Evolutionary conservation across 345 rosid species (phyloP), one percentile per base, ranked within the genome.

Genomic region (Populus simonii): DNA sequence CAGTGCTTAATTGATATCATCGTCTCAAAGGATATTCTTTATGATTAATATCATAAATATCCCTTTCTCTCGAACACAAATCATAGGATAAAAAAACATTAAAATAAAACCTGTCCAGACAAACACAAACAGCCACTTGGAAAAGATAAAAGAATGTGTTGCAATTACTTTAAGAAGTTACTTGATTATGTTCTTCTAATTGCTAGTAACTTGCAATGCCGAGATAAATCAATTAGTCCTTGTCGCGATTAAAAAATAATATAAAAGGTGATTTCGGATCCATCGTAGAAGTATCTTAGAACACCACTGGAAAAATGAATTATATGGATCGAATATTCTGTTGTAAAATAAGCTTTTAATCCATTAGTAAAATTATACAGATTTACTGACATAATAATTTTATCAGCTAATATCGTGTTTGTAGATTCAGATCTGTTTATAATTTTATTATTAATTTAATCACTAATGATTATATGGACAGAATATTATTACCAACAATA

Each of bases 11-110:
- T 79, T 62, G 80, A 39, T 76, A 45, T 61, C 49, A 72, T 49
- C 70, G 68, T 75, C 61, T 57, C 16, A 63, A 35, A 36, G 78
- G 33, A 79, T 79, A 62, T 79, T 61, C 69, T 45, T 74, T 18
- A n/a, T 8, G 38, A 13, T 31, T 72, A 39, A 31, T n/a, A 38
- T 71, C 12, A 23, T 23, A 71, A 29, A 39, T 76, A 39, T 18
- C 9, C n/a, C 67, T 31, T 75, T 35, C 45, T 45, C 38, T 47
- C 71, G 18, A 51, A 51, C 7, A 51, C 57, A 51, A 51, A 51
- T 51, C 57, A 51, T 51, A 18, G 8, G 36, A 39, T 39, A 39
- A 9, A 7, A 9, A 9, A 1, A 7, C 7, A 17, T 0, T 15
- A 16, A 36, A 3, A 29, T 17, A 65, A 25, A 0, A 7, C 1